A percentile compares a stretch with the other conserved stretches of the same genome.
These are phyloP conservation scores for Debaryomyces prosopidis DNA, from an alignment of 805 yeast genomes.

Conservation along the genomic window DNA sequence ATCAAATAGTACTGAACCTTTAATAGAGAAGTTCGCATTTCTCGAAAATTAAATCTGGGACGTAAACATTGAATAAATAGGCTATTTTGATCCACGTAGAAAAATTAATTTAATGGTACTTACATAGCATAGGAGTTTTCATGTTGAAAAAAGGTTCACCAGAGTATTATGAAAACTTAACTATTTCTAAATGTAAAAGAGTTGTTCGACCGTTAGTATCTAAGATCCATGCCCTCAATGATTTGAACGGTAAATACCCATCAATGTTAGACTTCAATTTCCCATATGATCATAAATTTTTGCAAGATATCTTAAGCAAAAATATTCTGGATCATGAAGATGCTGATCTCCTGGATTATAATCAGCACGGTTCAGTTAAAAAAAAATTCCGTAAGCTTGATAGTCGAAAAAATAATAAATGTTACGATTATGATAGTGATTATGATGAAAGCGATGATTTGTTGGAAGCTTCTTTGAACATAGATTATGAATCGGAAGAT, in stretches of 20 bases:
- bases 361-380: neutral
- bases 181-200: constrained; percentile 30
- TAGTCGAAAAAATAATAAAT: neutral
- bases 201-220: constrained; percentile 37
- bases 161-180: constrained; percentile 6
- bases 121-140: neutral
- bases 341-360: neutral
- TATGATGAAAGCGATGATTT: neutral
- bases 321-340: too few species aligned
- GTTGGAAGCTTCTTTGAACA: neutral
- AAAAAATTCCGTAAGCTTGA: neutral
- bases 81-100: neutral
- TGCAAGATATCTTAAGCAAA: too few species aligned
- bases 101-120: neutral
- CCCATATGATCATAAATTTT: neutral
- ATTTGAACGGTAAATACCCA: constrained; percentile 27
- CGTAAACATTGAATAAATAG: neutral
- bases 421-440: neutral
- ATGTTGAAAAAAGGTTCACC: constrained; percentile 2
- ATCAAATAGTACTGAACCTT: too few species aligned
- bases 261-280: constrained; percentile 12
- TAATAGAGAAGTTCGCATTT: neutral
- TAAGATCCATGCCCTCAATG: constrained; percentile 35
- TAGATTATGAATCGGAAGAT: too few species aligned
- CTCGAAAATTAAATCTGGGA: neutral